Percentiles rank a stretch among this genome's conserved stretches.
Evolutionary conservation across 2,329 filamentous ascomycete genomes (phyloP).

Genomic region (Neurospora sp.): DNA sequence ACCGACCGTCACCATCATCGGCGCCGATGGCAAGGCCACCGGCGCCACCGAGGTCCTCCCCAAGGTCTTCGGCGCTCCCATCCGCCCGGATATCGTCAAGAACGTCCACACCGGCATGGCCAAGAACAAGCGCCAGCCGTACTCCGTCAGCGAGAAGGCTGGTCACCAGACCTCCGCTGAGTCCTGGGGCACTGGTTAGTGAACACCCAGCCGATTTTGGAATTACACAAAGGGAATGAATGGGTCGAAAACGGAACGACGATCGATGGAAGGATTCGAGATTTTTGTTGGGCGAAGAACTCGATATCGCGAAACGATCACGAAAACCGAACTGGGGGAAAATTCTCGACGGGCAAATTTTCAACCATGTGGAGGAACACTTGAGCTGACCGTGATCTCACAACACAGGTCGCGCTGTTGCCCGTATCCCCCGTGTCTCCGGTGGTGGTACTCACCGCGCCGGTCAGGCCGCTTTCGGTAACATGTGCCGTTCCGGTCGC

Average conservation of each 20-base stretch:
- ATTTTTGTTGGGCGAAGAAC: neutral
- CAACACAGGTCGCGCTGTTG: slow-evolving; percentile 84
- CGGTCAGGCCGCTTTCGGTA: slow-evolving; percentile 99
- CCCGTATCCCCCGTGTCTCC: slow-evolving; percentile 99
- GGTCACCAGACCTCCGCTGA: slow-evolving; percentile 99
- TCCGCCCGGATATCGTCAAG: slow-evolving; percentile 99
- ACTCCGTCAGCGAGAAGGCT: slow-evolving; percentile 99
- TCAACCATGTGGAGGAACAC: neutral
- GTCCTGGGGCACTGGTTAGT: slow-evolving; percentile 57
- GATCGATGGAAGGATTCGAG: neutral
- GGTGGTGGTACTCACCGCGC: slow-evolving; percentile 99
- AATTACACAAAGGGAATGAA: neutral
- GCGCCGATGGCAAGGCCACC: slow-evolving; percentile 88
- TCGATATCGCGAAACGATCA: neutral
- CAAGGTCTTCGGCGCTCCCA: slow-evolving; percentile 92
- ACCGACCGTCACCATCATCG: slow-evolving; percentile 95
- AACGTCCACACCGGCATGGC: slow-evolving; percentile 98
- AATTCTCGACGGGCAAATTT: neutral
- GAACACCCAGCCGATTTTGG: slow-evolving; percentile 3
- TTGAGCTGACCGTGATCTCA: slow-evolving; percentile 1
- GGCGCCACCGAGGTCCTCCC: slow-evolving; percentile 86
- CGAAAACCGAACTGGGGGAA: neutral
- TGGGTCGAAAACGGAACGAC: neutral
- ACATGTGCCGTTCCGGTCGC: slow-evolving; percentile 99
- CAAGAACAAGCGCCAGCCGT: slow-evolving; percentile 99